Evolutionary conservation across 2,329 filamentous ascomycete genomes (phyloP).

Genomic region (Aspergillus proliferans): DNA sequence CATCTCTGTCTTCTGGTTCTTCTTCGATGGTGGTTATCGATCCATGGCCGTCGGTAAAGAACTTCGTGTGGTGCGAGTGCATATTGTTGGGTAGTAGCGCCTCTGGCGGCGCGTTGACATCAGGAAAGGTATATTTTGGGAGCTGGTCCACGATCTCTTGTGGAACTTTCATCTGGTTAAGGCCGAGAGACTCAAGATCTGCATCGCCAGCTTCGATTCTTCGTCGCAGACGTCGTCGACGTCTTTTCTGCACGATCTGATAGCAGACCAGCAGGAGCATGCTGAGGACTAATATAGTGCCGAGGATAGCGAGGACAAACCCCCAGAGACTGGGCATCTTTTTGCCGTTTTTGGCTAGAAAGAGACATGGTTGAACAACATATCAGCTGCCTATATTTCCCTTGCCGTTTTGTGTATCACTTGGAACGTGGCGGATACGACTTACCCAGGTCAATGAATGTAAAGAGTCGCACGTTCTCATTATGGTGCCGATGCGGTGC

Average conservation of each 20-base stretch:
- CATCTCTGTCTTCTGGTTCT: background rate
- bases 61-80: background rate
- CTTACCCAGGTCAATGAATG: slow-evolving; percentile 43
- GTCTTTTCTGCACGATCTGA: slow-evolving; percentile 70
- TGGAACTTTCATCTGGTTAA: slow-evolving; percentile 75
- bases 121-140: slow-evolving; percentile 69
- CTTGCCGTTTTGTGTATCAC: background rate
- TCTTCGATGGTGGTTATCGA: background rate
- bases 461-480: slow-evolving; percentile 33
- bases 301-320: slow-evolving; percentile 68
- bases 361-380: background rate
- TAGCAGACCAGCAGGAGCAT: slow-evolving; percentile 58
- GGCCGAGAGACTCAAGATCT: slow-evolving; percentile 77
- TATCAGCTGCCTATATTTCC: background rate
- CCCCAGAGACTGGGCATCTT: slow-evolving; percentile 71
- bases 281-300: slow-evolving; percentile 69
- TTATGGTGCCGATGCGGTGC: background rate
- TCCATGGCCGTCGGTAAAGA: background rate
- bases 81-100: slow-evolving; percentile 1
- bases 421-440: slow-evolving; percentile 26
- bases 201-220: slow-evolving; percentile 73
- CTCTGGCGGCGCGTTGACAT: slow-evolving; percentile 17
- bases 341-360: slow-evolving; percentile 27
- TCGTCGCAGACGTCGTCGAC: slow-evolving; percentile 60
- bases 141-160: slow-evolving; percentile 63